phyloP scores from a whole-genome alignment of 441 rosid species.

The Euphorbia schlechtendalii region DNA sequence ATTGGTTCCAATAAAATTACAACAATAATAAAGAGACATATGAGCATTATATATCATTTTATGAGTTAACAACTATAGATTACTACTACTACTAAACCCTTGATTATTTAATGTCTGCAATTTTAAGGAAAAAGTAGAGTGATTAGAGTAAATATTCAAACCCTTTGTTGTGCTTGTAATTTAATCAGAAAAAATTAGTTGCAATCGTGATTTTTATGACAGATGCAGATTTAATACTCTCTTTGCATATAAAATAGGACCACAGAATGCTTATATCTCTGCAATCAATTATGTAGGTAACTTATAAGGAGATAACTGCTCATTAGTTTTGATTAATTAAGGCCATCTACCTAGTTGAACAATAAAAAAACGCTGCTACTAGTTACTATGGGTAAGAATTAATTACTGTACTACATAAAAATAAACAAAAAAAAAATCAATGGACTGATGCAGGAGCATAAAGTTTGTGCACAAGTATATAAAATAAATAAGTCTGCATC shows the following conservation, averaged over 20 bases:
- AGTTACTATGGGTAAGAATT: slow-evolving; percentile 2
- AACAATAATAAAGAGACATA: background rate
- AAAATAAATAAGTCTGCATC: background rate
- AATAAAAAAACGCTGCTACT: too few relatives aligned
- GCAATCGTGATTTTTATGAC: too few relatives aligned
- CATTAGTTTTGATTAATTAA: too few relatives aligned
- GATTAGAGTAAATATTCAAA: background rate
- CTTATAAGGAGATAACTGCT: too few relatives aligned
- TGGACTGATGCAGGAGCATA: background rate
- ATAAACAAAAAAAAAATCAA: background rate
- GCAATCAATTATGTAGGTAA: too few relatives aligned
- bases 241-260: background rate
- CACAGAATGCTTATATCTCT: too few relatives aligned
- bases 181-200: too few relatives aligned
- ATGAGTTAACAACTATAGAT: background rate
- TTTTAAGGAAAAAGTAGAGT: background rate
- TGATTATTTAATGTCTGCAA: background rate
- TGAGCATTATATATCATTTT: background rate
- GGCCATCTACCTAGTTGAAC: too few relatives aligned
- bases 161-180: background rate
- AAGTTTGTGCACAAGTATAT: background rate
- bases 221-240: too few relatives aligned
- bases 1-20: too few relatives aligned
- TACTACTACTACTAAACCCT: background rate
- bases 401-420: background rate